Evolutionary conservation across 106 monocot genomes (phyloP).

Genomic region (Agapanthus africanus): DNA sequence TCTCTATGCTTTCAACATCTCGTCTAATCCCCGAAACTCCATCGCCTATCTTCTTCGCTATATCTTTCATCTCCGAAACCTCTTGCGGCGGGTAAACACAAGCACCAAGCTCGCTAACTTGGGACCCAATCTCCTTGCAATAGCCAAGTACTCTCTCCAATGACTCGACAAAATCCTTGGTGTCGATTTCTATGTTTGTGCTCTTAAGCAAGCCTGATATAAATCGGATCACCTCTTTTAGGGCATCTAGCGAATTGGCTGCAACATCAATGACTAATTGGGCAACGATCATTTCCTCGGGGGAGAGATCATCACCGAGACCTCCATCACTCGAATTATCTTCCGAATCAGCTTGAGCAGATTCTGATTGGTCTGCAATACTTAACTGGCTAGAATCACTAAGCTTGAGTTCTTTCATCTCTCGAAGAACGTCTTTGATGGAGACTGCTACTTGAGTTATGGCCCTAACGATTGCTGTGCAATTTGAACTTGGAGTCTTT

Average conservation of each 20-base stretch:
- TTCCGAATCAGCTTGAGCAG: constrained; percentile 19
- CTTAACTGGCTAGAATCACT: neutral
- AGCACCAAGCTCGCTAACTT: constrained; percentile 71
- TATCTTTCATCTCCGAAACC: constrained; percentile 36
- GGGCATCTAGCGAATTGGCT: constrained; percentile 29
- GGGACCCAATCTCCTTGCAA: constrained; percentile 45
- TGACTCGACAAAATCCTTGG: constrained; percentile 20
- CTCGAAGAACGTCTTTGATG: constrained; percentile 75
- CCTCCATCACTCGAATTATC: constrained; percentile 13
- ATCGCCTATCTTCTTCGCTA: constrained; percentile 27
- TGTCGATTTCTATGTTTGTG: constrained; percentile 6
- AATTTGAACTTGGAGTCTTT: constrained; percentile 67
- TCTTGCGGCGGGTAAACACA: constrained; percentile 88
- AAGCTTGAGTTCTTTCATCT: constrained; percentile 70
- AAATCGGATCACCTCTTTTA: constrained; percentile 74
- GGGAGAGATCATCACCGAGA: constrained; percentile 39
- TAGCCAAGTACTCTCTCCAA: constrained; percentile 63
- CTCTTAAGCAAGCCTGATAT: constrained; percentile 38
- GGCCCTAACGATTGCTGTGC: constrained; percentile 60
- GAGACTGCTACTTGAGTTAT: constrained; percentile 73
- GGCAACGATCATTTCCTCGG: constrained; percentile 51
- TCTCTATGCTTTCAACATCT: constrained; percentile 27
- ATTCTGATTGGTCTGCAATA: neutral
- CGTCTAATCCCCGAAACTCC: constrained; percentile 18
- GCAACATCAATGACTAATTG: constrained; percentile 38